These are phyloP conservation scores for Maudiozyma bulderi DNA, from an alignment of 805 yeast species.

Conservation along the genomic window DNA sequence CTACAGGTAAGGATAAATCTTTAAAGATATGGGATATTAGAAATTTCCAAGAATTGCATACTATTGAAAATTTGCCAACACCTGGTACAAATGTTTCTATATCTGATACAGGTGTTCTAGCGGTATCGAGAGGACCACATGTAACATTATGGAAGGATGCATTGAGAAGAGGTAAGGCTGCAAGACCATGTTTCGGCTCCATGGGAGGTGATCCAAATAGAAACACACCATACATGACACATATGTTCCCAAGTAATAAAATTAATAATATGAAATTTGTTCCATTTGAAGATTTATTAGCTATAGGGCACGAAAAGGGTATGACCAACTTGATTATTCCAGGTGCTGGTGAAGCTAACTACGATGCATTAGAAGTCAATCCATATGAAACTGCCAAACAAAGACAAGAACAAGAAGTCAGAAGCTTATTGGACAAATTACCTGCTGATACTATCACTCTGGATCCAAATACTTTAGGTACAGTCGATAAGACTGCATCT, in stretches of 20 bases:
- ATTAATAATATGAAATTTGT: slow-evolving; percentile 63
- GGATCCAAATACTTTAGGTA: slow-evolving; percentile 83
- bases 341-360: slow-evolving; percentile 97
- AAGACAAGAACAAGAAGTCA: slow-evolving; percentile 88
- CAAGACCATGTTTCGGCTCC: slow-evolving; percentile 44
- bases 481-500: slow-evolving; percentile 63
- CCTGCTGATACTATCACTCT: slow-evolving; percentile 87
- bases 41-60: slow-evolving; percentile 63
- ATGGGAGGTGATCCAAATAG: slow-evolving; percentile 27
- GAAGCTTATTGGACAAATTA: slow-evolving; percentile 73
- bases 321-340: slow-evolving; percentile 83
- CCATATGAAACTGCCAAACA: slow-evolving; percentile 89
- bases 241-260: slow-evolving; percentile 68
- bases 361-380: slow-evolving; percentile 84
- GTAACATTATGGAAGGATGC: slow-evolving; percentile 90
- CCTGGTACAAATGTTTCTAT: slow-evolving; percentile 74
- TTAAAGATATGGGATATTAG: slow-evolving; percentile 92
- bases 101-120: slow-evolving; percentile 78
- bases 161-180: slow-evolving; percentile 33
- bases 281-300: slow-evolving; percentile 94
- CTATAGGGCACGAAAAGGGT: slow-evolving; percentile 74
- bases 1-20: slow-evolving; percentile 76
- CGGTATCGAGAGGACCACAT: slow-evolving; percentile 95
- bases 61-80: slow-evolving; percentile 55
- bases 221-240: slow-evolving; percentile 84